Base-by-base conservation (phyloP, 305 asterid genomes). In the Fraxinus latifolia region DNA sequence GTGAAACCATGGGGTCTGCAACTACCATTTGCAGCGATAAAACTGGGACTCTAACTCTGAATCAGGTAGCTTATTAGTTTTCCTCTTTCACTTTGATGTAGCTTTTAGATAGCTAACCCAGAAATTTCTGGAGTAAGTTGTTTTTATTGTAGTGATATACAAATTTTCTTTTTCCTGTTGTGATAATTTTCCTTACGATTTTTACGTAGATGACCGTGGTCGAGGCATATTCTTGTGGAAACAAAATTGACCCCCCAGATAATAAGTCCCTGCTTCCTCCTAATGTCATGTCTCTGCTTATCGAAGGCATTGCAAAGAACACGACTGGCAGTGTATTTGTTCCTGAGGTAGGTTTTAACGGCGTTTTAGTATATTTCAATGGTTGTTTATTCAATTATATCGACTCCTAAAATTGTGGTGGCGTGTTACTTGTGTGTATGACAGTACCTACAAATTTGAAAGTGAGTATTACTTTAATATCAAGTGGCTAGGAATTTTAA, bases 1-100 rank as follows among this genome's bases (percentile, higher is more conserved):
- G 99, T 87, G 98, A 96, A 81, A 96, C 98, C 21, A 96, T 96
- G 99, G 99, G 98, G 32, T 96, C 98, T 80, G 98, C 99, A 32
- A 96, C 98, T 67, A 96, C 99, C 76, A 96, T 96, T 86, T 96
- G 98, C 88, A 93, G 97, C 85, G 99, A 96, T 80, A 96, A 96
- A 89, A 96, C 99, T 77, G 99, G 99, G 78, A 96, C 98, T 74
- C 89, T 96, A 86, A 96, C 98, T 70, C 87, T 96, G 39, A 96
- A 94, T 87, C 97, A 94, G 95, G 98, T 94, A 70, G 19, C 73
- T 77, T 80, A 25, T 77, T 78, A 23, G 58, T 34, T 74, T 34
- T 72, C 76, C 55, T 81, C 82, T 17, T 67, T 83, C 74, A 17
- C n/a, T 81, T 87, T 79, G 67, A 72, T 78, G 32, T 21, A 34